A percentile compares a stretch with the other conserved stretches of the same genome.
Evolutionary conservation across 2,329 filamentous ascomycete genomes (phyloP).

Genomic region (Dryadomyces quercus-mongolicae): DNA sequence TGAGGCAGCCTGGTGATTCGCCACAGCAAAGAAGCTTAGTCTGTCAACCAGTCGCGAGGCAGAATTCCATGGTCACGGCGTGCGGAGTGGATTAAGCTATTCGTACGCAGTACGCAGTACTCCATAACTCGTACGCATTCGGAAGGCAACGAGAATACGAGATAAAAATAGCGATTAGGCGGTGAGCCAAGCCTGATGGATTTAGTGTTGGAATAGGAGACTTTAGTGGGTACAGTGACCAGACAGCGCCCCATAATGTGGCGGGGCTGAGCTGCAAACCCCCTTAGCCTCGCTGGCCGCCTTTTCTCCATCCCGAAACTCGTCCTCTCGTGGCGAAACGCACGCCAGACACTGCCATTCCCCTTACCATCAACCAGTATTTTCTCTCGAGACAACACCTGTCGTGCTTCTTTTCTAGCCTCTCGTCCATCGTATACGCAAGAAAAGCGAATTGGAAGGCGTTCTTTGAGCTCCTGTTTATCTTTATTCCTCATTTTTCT

Average conservation of each 20-base stretch:
- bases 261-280: conserved; percentile 8
- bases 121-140: neutral
- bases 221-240: neutral
- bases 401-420: neutral
- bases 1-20: no score
- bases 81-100: no score
- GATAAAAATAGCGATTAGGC: neutral
- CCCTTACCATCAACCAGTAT: neutral
- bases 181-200: neutral
- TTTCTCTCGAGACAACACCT: neutral
- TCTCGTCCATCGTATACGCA: neutral
- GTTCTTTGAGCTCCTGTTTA: no score
- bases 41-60: no score
- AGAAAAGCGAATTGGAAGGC: neutral
- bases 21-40: no score
- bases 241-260: neutral
- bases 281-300: neutral
- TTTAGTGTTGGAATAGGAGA: neutral
- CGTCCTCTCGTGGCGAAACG: conserved; percentile 9
- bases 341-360: conserved; percentile 6
- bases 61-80: no score
- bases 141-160: neutral
- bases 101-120: neutral
- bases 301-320: conserved; percentile 7
- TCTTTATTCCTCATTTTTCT: neutral